These are phyloP conservation scores for Candida khao-thaluensis DNA, from an alignment of 805 yeast genomes.

Conservation along the genomic window DNA sequence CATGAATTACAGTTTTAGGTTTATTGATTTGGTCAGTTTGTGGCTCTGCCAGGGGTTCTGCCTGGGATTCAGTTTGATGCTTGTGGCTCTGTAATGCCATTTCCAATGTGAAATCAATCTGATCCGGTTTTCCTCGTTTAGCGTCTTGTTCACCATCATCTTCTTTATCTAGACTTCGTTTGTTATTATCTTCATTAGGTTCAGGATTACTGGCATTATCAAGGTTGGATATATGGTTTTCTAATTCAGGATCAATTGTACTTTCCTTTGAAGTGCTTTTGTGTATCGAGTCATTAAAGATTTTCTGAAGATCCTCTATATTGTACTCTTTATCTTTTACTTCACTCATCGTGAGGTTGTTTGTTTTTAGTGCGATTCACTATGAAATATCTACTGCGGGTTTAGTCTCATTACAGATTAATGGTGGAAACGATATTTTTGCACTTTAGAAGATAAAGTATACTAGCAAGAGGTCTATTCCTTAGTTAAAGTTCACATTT, in stretches of 20 bases:
- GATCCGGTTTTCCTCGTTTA: constrained; percentile 2
- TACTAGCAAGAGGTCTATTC: no score
- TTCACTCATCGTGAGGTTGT: constrained; percentile 5
- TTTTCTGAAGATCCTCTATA: constrained; percentile 16
- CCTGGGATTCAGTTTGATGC: not conserved
- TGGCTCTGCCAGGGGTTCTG: no score
- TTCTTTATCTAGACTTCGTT: not conserved
- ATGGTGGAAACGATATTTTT: no score
- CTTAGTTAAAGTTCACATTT: no score
- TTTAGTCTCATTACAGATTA: not conserved
- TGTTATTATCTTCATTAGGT: not conserved
- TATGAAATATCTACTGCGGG: not conserved
- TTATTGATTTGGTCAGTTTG: constrained; percentile 1
- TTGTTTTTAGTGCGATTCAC: constrained; percentile 7
- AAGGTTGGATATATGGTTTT: constrained; percentile 1
- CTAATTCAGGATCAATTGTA: constrained; percentile 6
- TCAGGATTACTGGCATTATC: not conserved
- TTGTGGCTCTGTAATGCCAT: constrained; percentile 12
- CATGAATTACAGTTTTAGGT: constrained; percentile 19
- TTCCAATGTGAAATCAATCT: constrained; percentile 19
- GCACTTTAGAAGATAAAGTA: no score
- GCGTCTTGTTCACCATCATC: constrained; percentile 6
- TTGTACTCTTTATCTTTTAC: constrained; percentile 7
- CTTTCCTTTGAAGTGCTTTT: not conserved
- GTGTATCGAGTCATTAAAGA: constrained; percentile 14